Percentiles rank a stretch among this genome's conserved stretches.
Evolutionary conservation across 1,284 basidiomycete genomes (phyloP).

Genomic region (Anthracocystis setariae): DNA sequence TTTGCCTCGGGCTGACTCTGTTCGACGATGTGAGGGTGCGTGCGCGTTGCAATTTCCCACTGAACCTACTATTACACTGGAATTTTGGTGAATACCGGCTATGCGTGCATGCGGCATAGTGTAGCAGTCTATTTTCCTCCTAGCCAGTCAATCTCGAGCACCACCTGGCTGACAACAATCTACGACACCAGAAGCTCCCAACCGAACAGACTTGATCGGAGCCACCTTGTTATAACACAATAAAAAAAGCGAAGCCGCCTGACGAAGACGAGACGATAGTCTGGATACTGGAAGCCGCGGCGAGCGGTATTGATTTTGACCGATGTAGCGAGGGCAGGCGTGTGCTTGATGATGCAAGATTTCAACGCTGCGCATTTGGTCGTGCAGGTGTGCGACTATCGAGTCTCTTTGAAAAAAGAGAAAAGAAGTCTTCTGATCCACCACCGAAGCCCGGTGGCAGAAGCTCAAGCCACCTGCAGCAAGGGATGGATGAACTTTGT

Average conservation of each 20-base stretch:
- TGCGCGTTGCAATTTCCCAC: no score
- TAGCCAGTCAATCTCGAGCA: no score
- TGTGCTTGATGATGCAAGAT: slow-evolving; percentile 16
- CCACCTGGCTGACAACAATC: no score
- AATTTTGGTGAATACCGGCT: slow-evolving; percentile 27
- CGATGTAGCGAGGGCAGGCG: neutral
- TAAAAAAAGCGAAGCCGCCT: no score
- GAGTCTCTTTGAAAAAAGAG: no score
- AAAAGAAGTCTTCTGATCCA: neutral
- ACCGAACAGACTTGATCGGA: no score
- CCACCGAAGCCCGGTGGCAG: neutral
- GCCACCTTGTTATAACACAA: no score
- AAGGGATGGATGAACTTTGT: slow-evolving; percentile 1
- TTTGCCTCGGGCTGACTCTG: slow-evolving; percentile 27
- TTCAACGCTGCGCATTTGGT: slow-evolving; percentile 18
- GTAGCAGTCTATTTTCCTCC: no score
- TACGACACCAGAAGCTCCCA: no score
- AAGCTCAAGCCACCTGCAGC: slow-evolving; percentile 1
- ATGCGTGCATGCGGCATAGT: slow-evolving; percentile 4
- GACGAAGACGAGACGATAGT: no score
- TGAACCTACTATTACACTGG: neutral
- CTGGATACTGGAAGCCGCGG: neutral
- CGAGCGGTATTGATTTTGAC: neutral
- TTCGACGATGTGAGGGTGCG: slow-evolving; percentile 20
- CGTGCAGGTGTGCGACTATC: slow-evolving; percentile 9